A percentile compares a stretch with the other conserved stretches of the same genome.
Conservation (phyloP, 2,329 filamentous ascomycete genomes). For the Calonectria henricotiae region DNA sequence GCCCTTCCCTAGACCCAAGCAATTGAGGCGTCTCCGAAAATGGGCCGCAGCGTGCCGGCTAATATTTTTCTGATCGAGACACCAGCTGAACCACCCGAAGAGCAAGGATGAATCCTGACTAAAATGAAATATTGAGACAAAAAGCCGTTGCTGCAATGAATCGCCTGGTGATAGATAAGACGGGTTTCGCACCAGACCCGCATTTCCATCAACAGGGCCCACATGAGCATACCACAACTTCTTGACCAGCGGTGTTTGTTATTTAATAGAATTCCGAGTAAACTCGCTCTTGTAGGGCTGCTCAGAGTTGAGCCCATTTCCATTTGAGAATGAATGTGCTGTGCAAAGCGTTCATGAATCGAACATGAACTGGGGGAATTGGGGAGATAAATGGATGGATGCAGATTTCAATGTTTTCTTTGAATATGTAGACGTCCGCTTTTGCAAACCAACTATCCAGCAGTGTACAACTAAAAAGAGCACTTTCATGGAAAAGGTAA, state of each 20-base stretch:
- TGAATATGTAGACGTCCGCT: background rate
- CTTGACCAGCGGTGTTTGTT: background rate
- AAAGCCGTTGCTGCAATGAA: background rate
- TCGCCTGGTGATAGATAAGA: background rate
- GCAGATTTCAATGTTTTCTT: background rate
- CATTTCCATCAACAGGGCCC: background rate
- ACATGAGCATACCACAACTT: background rate
- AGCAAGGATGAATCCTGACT: background rate
- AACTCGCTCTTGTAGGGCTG: background rate
- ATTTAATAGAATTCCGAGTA: slow-evolving; percentile 6
- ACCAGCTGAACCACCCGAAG: background rate
- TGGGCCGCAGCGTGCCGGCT: background rate
- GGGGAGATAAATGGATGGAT: background rate
- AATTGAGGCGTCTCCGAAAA: slow-evolving; percentile 19
- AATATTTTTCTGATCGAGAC: background rate
- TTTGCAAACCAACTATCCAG: background rate
- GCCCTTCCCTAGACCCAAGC: background rate
- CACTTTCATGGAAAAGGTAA: too few species aligned
- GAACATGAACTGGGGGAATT: background rate
- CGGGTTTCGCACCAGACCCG: background rate
- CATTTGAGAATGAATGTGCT: background rate
- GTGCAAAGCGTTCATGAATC: too few species aligned
- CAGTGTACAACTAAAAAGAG: too few species aligned
- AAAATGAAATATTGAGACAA: background rate
- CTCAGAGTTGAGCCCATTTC: background rate